Evolutionary conservation across 352 stramenopile genomes (phyloP), one percentile per base, ranked within the genome.

Genomic region (Globisporangium abappressorium): DNA sequence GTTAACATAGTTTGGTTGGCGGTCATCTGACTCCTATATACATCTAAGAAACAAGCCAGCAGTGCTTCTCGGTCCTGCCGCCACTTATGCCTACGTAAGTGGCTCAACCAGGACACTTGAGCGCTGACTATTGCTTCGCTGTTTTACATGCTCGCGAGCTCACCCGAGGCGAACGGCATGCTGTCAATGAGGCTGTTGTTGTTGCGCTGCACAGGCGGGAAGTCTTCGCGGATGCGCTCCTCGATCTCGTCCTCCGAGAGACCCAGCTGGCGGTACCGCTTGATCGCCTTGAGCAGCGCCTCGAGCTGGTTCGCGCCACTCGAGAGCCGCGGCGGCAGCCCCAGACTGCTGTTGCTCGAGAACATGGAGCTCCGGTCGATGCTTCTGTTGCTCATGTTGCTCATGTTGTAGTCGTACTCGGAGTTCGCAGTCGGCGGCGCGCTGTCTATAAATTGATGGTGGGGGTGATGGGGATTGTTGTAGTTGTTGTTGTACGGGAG

Each of bases 241-340:
- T 93, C 85, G 53, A 93, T 89, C 66, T 90, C 81, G 47, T 84
- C 81, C 61, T 93, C 82, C 11, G 72, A 77, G 30, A 90, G 34
- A 0, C 85, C 85, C 59, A 81, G 71, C 3, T 77, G 71, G 2
- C 82, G 78, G 67, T 91, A 91, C 61, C 79, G 80, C 49, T 87
- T 79, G 59, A 93, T 93, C 7, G 81, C 79, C 24, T 79, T 64
- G 5, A 93, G 70, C 20, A 93, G 65, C 26, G 76, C 75, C 30
- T 89, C 82, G n/a, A 93, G 69, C 38, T 86, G 81, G 36, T 75
- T 78, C 74, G 78, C 85, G 2, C 75, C 84, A 43, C 80, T 90
- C 7, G 81, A 90, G 7, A 90, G 70, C 20, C 83, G 74, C 22
- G 81, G 79, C 2, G 84, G 79, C 12, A 90, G 73, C 2, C 81